A percentile compares a stretch with the other conserved stretches of the same genome.
Evolutionary conservation across 2,329 filamentous ascomycete genomes (phyloP).

Genomic region (Lizonia empirigonia): DNA sequence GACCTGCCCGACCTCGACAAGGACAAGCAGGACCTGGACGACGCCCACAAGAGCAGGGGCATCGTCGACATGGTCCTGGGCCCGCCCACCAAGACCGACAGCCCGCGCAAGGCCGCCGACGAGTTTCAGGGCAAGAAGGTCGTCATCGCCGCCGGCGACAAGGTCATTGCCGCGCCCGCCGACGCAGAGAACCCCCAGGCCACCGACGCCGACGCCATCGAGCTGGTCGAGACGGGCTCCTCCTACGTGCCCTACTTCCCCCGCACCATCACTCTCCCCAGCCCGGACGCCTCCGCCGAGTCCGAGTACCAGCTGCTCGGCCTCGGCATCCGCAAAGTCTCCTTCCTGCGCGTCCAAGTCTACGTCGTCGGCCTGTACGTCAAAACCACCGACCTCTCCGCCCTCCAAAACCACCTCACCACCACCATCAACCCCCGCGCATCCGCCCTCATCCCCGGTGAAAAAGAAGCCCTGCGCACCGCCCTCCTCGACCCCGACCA

Average conservation of each 20-base stretch:
- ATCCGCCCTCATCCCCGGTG: conserved; percentile 79
- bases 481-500: conserved; percentile 71
- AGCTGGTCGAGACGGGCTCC: conserved; percentile 82
- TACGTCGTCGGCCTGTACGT: conserved; percentile 95
- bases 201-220: conserved; percentile 61
- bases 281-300: conserved; percentile 45
- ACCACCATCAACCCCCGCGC: conserved; percentile 76
- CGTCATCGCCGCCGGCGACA: conserved; percentile 66
- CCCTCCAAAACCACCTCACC: conserved; percentile 78
- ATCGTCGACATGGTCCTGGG: conserved; percentile 34
- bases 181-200: conserved; percentile 37
- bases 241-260: conserved; percentile 81
- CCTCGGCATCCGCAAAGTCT: conserved; percentile 85
- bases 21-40: conserved; percentile 26
- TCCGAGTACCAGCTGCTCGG: conserved; percentile 87
- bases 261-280: conserved; percentile 68
- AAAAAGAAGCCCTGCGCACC: conserved; percentile 74
- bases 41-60: conserved; percentile 22
- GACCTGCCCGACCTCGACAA: conserved; percentile 36
- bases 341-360: conserved; percentile 86
- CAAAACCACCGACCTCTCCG: conserved; percentile 78
- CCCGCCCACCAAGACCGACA: conserved; percentile 37
- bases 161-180: conserved; percentile 55
- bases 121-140: conserved; percentile 61
- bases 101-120: conserved; percentile 39